Evolutionary conservation across 78 protist genomes (phyloP).

Genomic region (Bodo saltans): DNA sequence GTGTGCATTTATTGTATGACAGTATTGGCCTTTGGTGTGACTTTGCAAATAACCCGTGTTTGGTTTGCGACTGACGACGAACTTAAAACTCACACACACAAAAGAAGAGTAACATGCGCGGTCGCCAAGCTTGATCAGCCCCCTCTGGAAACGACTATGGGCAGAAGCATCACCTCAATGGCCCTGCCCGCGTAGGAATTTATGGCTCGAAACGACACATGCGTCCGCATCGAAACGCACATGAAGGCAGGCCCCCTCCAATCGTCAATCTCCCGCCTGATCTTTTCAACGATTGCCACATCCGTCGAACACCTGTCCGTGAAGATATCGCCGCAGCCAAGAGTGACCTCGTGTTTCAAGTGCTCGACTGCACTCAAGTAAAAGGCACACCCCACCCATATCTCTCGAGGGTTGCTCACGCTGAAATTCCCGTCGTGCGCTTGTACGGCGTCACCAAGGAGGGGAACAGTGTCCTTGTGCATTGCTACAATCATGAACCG

Average conservation of each 20-base stretch:
- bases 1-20: no score
- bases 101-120: no score
- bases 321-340: neutral
- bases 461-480: constrained; percentile 82
- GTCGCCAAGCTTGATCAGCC: no score
- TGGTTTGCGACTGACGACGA: no score
- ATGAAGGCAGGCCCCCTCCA: neutral
- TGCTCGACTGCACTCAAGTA: neutral
- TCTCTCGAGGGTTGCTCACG: neutral
- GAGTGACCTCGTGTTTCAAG: neutral
- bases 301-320: no score
- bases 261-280: no score
- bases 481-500: constrained; percentile 94
- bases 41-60: no score
- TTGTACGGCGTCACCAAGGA: constrained; percentile 89
- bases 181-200: neutral
- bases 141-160: no score
- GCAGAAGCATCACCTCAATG: constrained; percentile 63
- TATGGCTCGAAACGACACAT: neutral
- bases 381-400: neutral
- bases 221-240: neutral
- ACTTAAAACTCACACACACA: no score
- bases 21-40: no score
- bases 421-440: constrained; percentile 61
- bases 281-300: no score